A percentile compares a stretch with the other conserved stretches of the same genome.
Evolutionary conservation across 371 early-diverging fungal genomes (phyloP).

Genomic region (Sporodiniella umbellata): DNA sequence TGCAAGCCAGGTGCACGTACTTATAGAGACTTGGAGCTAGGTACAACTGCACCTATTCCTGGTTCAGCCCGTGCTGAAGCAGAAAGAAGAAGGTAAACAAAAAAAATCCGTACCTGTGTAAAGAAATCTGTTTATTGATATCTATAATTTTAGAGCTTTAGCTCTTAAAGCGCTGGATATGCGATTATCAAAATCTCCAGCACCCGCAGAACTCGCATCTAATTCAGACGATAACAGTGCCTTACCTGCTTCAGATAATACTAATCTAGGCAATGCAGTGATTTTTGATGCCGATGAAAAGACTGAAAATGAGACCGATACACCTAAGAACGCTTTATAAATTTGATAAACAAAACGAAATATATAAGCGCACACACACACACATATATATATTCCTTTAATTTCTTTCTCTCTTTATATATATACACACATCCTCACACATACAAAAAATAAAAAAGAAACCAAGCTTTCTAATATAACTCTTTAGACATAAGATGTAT

Average conservation of each 20-base stretch:
- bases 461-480: too few relatives aligned
- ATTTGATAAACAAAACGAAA: neutral
- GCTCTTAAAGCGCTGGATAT: slow-evolving; percentile 66
- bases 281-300: slow-evolving; percentile 28
- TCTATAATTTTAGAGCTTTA: too few relatives aligned
- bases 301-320: slow-evolving; percentile 7
- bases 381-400: too few relatives aligned
- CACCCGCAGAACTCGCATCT: slow-evolving; percentile 5
- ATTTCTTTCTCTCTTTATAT: too few relatives aligned
- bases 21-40: slow-evolving; percentile 35
- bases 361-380: neutral
- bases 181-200: slow-evolving; percentile 44
- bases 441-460: too few relatives aligned
- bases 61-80: slow-evolving; percentile 64
- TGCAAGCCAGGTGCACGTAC: slow-evolving; percentile 10
- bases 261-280: slow-evolving; percentile 3
- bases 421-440: too few relatives aligned
- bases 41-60: slow-evolving; percentile 45
- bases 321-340: neutral
- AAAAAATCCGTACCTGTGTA: too few relatives aligned
- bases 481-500: too few relatives aligned
- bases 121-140: too few relatives aligned
- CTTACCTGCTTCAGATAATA: too few relatives aligned
- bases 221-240: neutral
- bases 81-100: slow-evolving; percentile 54